Conservation (phyloP, 768 basidiomycete genomes). For the Astraeus odoratus region DNA sequence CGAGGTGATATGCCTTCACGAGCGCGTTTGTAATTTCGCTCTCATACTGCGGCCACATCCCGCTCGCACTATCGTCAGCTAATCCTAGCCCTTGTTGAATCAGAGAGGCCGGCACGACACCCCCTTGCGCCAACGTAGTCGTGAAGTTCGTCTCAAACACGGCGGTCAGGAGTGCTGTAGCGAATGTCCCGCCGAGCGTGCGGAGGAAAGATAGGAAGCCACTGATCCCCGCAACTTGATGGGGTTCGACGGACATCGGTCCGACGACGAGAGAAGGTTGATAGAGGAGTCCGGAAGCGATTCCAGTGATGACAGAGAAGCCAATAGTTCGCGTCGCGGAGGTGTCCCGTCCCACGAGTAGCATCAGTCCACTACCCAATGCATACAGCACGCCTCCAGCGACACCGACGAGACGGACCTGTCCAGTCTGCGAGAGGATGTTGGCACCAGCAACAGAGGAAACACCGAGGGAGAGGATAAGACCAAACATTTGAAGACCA, state of each 20-base stretch:
- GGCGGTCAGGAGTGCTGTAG: slow-evolving; percentile 30
- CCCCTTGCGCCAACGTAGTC: slow-evolving; percentile 15
- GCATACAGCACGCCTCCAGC: slow-evolving; percentile 27
- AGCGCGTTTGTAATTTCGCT: slow-evolving; percentile 25
- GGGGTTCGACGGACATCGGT: slow-evolving; percentile 28
- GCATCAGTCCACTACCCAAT: slow-evolving; percentile 27
- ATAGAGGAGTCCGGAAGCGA: slow-evolving; percentile 27
- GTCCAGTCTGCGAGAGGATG: slow-evolving; percentile 26
- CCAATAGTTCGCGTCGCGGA: slow-evolving; percentile 23
- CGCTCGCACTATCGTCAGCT: slow-evolving; percentile 19
- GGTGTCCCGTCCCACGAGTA: slow-evolving; percentile 25
- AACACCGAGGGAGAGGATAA: slow-evolving; percentile 27
- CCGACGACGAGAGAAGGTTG: slow-evolving; percentile 31
- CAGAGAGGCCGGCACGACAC: slow-evolving; percentile 22
- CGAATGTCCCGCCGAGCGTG: slow-evolving; percentile 28
- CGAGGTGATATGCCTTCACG: slow-evolving; percentile 28
- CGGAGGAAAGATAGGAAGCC: slow-evolving; percentile 30
- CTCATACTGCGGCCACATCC: slow-evolving; percentile 27
- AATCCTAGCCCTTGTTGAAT: slow-evolving; percentile 25
- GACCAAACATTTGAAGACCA: slow-evolving; percentile 30
- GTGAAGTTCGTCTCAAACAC: slow-evolving; percentile 29
- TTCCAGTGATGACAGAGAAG: slow-evolving; percentile 25
- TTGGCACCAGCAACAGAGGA: slow-evolving; percentile 31
- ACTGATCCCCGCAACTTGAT: slow-evolving; percentile 30
- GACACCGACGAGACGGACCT: slow-evolving; percentile 25